These are phyloP conservation scores for Dioscorea cayenensis DNA, from an alignment of 116 monocot species.

Conservation along the genomic window DNA sequence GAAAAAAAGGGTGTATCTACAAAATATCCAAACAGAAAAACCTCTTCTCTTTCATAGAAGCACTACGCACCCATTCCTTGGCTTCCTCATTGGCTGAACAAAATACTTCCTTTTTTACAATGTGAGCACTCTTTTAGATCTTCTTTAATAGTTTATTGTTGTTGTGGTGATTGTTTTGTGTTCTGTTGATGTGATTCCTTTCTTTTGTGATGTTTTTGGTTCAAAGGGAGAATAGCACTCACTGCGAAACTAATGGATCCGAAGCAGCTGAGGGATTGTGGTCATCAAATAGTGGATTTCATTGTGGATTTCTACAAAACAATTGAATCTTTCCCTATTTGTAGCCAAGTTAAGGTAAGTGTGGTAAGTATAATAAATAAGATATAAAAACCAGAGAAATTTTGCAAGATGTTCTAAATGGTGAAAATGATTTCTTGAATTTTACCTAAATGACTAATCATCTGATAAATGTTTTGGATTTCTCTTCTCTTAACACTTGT, in stretches of 20 bases:
- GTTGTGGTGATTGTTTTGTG: background rate
- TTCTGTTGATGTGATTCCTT: background rate
- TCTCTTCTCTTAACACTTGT: no score
- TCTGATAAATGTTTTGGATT: no score
- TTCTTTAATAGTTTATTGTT: background rate
- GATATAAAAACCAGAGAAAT: no score
- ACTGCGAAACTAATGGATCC: conserved; percentile 68
- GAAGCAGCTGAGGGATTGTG: conserved; percentile 57
- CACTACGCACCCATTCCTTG: background rate
- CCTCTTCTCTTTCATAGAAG: background rate
- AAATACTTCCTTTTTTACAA: background rate
- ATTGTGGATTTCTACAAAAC: no score
- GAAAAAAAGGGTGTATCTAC: no score
- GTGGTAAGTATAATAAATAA: no score
- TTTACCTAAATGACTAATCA: no score
- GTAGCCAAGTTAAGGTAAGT: conserved; percentile 81
- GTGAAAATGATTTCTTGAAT: no score
- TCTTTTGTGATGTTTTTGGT: background rate
- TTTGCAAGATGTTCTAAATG: no score
- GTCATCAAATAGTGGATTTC: conserved; percentile 84
- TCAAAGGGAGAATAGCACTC: conserved; percentile 15
- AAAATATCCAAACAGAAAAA: no score
- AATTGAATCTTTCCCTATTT: conserved; percentile 67
- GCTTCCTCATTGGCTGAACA: background rate
- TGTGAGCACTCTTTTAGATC: background rate